A percentile compares a stretch with the other conserved stretches of the same genome.
Conservation (phyloP, 331 rosid species). For the Cucumis variabilis region DNA sequence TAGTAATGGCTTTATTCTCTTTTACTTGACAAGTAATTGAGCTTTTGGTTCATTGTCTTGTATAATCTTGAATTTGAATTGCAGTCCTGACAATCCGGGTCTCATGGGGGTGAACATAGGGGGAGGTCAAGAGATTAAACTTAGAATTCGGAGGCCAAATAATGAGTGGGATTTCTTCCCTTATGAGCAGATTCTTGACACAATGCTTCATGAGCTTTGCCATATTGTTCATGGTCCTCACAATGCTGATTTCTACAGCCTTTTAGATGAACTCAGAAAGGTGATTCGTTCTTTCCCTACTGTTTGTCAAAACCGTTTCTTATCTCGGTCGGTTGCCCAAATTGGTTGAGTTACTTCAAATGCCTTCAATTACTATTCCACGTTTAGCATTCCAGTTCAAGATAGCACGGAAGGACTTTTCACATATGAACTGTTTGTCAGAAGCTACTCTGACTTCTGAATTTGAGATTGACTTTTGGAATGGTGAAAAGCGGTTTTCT, state of each 20-base stretch:
- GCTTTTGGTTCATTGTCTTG: slow-evolving; percentile 13
- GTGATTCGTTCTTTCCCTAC: slow-evolving; percentile 32
- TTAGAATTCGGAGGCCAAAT: slow-evolving; percentile 60
- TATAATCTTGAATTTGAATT: slow-evolving; percentile 35
- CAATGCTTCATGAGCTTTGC: slow-evolving; percentile 75
- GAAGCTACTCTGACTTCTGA: not conserved
- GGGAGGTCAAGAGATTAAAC: slow-evolving; percentile 60
- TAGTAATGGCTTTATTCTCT: slow-evolving; percentile 37
- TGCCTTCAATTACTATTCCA: not conserved
- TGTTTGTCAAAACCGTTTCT: not conserved
- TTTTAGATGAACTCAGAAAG: slow-evolving; percentile 67
- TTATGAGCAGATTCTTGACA: slow-evolving; percentile 64
- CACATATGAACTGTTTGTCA: not conserved
- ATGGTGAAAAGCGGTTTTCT: not conserved
- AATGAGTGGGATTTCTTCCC: slow-evolving; percentile 66
- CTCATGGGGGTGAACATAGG: slow-evolving; percentile 67
- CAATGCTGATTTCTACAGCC: slow-evolving; percentile 61
- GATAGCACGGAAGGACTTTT: not conserved
- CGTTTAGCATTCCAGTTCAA: not conserved
- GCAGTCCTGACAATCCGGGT: slow-evolving; percentile 66
- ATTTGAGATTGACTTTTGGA: not conserved
- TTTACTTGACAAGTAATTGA: not conserved
- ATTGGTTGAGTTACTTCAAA: not conserved
- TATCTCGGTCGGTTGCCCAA: not conserved
- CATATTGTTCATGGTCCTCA: slow-evolving; percentile 67